Evolutionary conservation across 768 basidiomycete genomes (phyloP).

Genomic region (Russula vinacea): DNA sequence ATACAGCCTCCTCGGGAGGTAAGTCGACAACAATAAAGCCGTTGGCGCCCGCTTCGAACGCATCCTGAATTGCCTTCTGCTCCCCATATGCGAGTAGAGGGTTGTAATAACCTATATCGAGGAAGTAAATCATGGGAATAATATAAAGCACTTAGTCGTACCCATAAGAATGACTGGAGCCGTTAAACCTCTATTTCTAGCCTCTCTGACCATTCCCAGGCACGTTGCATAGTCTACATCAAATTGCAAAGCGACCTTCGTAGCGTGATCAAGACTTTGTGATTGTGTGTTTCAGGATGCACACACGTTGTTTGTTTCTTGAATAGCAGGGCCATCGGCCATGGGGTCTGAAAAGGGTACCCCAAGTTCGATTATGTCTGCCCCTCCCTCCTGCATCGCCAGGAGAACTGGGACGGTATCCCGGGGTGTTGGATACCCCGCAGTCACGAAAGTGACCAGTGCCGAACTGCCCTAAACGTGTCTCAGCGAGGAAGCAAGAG

Average conservation of each 20-base stretch:
- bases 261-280: conserved; percentile 3
- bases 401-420: conserved; percentile 87
- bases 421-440: conserved; percentile 77
- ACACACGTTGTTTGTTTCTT: conserved; percentile 87
- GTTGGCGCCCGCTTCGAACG: conserved; percentile 85
- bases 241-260: conserved; percentile 79
- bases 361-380: conserved; percentile 93
- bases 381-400: conserved; percentile 89
- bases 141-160: conserved; percentile 35
- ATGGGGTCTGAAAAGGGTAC: conserved; percentile 96
- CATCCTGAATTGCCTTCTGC: conserved; percentile 89
- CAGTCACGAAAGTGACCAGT: conserved; percentile 88
- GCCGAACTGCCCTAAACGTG: conserved; percentile 52
- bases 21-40: conserved; percentile 98
- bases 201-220: conserved; percentile 71
- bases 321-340: conserved; percentile 92
- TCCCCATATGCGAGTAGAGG: conserved; percentile 94
- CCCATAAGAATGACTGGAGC: conserved; percentile 94
- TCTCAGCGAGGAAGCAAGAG: conserved; percentile 8
- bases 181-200: conserved; percentile 76
- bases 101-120: conserved; percentile 86
- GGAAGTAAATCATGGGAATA: not conserved
- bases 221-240: conserved; percentile 73
- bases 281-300: not conserved
- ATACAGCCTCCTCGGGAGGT: conserved; percentile 92